Evolutionary conservation across 2,329 filamentous ascomycete species (phyloP), one percentile per base, ranked within the genome.

Genomic region (Fusarium udum): DNA sequence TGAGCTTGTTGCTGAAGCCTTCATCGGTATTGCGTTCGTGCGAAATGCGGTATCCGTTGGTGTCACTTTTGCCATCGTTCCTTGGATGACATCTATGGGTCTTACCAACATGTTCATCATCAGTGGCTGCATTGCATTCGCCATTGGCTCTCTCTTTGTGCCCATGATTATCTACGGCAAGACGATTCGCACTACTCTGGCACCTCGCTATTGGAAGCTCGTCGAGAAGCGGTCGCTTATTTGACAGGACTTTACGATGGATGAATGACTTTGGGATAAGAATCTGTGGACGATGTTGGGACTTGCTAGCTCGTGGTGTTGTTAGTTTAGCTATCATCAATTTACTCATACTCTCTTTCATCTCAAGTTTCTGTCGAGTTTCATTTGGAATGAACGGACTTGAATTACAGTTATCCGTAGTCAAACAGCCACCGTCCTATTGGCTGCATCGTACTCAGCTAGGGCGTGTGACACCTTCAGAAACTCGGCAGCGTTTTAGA

Each of bases 91-190:
- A 3, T 67, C 34, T 0, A 81, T 82, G 78, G 77, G 81, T 6
- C 59, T 82, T 3, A 70, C 61, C 1, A 77, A 78, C 26, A 79
- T 82, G 71, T 81, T 76, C 24, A 78, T 80, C 14, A 46, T 78
- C 3, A 66, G 64, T 8, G 80, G 75, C 1, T 66, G 51, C 22
- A 62, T 81, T 20, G 67, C 77, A 4, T 71, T 80, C 20, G 52
- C 42, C 1, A 69, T 82, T 15, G 75, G 69, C 0, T 51, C 76
- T 1, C 58, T 81, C 0, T 78, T 75, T 6, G 51, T 82, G 1
- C 80, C 80, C 0, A 73, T 82, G 68, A 73, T 79, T 2, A 75
- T 81, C 46, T 81, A 76, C 74, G 80, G 80, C 10, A 82, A 82
- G 69, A 72, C 39, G 43, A 74, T 79, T 6, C 77, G 80, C 1